Evolutionary conservation across 768 basidiomycete species (phyloP), one percentile per base, ranked within the genome.

Genomic region (Calocera viscosa): DNA sequence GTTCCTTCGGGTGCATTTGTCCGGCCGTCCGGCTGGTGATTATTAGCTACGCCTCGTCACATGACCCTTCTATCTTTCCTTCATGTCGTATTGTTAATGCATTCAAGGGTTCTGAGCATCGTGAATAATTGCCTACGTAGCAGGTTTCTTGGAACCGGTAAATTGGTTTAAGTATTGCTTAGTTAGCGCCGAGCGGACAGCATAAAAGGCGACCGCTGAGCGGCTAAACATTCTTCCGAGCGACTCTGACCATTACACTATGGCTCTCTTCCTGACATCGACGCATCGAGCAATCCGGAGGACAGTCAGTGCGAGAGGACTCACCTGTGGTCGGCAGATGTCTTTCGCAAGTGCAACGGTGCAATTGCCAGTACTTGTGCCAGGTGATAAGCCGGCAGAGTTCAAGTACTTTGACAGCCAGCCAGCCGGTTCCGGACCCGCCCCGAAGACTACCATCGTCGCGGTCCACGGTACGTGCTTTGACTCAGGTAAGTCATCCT

Each of bases 381-480:
- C 26, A 11, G 30, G 26, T 19, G 53, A 60, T 19, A 26, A 60
- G 30, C 53, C 53, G 22, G 30, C 53, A 16, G 30, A 26, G 30
- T 60, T 60, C 53, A 26, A 19, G 53, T 60, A 60, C 30, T 60
- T 60, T 60, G 53, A 60, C 26, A 60, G 53, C 30, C 53, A 60
- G 30, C 53, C 53, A 26, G 30, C 30, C 26, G 53, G 53, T 2
- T 2, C 53, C 11, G 53, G 30, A 32, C 30, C 53, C 16, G 16
- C 53, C 14, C 53, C 53, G 7, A 28, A 66, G 49, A 67, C 67
- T 30, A 70, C 70, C 26, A 17, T 69, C 10, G 35, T 70, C 22
- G 67, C 63, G 2, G n/a, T 70, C 0, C 70, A 70, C 33, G 70
- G 70, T 17, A 68, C 69, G 32, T 67, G 68, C 1, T 70, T 70